Base-by-base conservation (phyloP, 1,284 basidiomycete species). In the Ustilago curta region DNA sequence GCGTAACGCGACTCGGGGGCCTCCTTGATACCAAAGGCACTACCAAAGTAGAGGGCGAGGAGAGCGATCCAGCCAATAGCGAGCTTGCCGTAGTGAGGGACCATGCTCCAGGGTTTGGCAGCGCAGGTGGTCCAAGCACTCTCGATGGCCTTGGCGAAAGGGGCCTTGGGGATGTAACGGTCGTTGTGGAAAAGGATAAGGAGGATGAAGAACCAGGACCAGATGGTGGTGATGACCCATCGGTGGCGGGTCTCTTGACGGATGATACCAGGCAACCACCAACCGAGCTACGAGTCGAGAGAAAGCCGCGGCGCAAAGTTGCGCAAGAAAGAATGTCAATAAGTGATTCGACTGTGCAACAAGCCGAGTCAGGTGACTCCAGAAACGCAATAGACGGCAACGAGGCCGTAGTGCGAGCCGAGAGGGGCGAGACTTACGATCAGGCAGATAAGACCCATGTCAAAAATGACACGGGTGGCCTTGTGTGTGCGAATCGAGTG, bases 171-270 rank as follows among this genome's bases (percentile, higher is more conserved):
- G 43, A 82, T 52, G 73, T 82, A 82, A 6, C 67, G 59, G 52
- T 72, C 58, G 55, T 82, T 79, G 79, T 82, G 80, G 70, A 82
- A 73, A 42, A 82, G 79, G 61, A 82, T 80, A 51, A 82, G 69
- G 27, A 79, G 72, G 66, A 82, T 81, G 57, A 81, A 79, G 77
- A 79, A 80, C 79, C 76, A 77, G 5, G 75, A 67, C 64, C 69
- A 77, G 67, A 76, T 59, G 51, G 74, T 72, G 50, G 74, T 77
- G 47, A 77, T 77, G 47, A 77, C 62, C 74, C 74, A 77, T 55
- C 60, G 59, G 59, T 77, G 70, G 50, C 74, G 64, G 27, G 74
- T 77, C 63, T 72, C 63, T n/a, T 61, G 29, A 31, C 68, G 62
- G 32, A 74, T 67, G 64, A 77, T 77, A 53, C 74, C 74, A 45